phyloP scores from a whole-genome alignment of 2,329 filamentous ascomycete genomes.

The Calonectria pteridis region DNA sequence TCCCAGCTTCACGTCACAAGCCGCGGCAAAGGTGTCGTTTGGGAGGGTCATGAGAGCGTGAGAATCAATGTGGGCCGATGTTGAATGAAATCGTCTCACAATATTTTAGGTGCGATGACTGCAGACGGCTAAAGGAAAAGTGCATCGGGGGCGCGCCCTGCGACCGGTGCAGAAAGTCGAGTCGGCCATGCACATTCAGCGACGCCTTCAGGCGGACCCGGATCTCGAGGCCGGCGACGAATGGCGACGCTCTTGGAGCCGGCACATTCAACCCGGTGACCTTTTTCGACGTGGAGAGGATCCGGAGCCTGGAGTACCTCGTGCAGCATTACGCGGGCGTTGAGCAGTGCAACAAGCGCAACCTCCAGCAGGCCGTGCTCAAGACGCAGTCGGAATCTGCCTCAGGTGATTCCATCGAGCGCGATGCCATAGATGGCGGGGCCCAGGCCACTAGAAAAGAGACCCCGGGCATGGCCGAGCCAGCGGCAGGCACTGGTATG shows the following conservation, averaged over 20 bases:
- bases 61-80: not conserved
- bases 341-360: conserved; percentile 4
- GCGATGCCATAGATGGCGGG: not conserved
- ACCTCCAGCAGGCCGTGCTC: not conserved
- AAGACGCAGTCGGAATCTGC: not conserved
- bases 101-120: conserved; percentile 62
- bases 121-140: conserved; percentile 67
- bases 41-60: conserved; percentile 1
- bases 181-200: conserved; percentile 13
- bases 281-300: conserved; percentile 10
- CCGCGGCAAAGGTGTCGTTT: not conserved
- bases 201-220: conserved; percentile 3
- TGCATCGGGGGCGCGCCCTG: conserved; percentile 68
- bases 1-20: not conserved
- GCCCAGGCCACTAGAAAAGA: not conserved
- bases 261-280: not conserved
- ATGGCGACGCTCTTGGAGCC: not conserved
- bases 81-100: not conserved
- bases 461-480: not conserved
- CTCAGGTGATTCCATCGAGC: not conserved
- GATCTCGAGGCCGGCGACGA: not conserved
- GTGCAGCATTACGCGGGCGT: not conserved
- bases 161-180: conserved; percentile 65
- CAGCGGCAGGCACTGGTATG: not conserved
- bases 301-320: not conserved